A percentile compares a stretch with the other conserved stretches of the same genome.
phyloP scores from a whole-genome alignment of 1,284 basidiomycete genomes.

The Trichosporon asahii region DNA sequence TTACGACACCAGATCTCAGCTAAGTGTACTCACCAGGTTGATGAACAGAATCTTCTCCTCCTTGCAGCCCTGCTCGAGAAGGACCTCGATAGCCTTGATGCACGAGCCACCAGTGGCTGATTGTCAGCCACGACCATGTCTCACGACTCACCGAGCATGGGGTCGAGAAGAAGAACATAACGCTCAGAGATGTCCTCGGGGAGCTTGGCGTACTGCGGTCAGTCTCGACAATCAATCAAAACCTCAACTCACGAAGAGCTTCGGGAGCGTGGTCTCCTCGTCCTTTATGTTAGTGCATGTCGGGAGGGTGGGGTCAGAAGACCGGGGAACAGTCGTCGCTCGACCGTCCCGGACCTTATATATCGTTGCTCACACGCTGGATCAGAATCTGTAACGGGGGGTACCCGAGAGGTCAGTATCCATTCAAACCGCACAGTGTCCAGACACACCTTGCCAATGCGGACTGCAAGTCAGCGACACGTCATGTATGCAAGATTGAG shows the following conservation, averaged over 20 bases:
- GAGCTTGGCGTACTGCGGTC: constrained; percentile 62
- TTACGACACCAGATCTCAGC: background rate
- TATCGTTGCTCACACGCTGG: constrained; percentile 63
- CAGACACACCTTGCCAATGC: constrained; percentile 50
- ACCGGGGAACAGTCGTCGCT: background rate
- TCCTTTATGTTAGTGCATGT: constrained; percentile 58
- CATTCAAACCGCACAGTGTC: background rate
- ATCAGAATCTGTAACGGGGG: constrained; percentile 68
- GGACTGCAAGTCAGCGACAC: constrained; percentile 32
- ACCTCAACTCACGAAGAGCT: constrained; percentile 61
- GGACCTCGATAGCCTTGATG: constrained; percentile 93
- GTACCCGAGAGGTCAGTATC: constrained; percentile 28
- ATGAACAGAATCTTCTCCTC: constrained; percentile 88
- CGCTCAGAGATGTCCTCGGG: constrained; percentile 88
- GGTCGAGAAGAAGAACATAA: constrained; percentile 91
- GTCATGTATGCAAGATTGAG: constrained; percentile 17
- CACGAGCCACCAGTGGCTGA: constrained; percentile 94
- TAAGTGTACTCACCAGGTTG: constrained; percentile 66
- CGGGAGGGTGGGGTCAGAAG: background rate
- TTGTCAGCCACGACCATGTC: constrained; percentile 5
- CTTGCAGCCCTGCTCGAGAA: constrained; percentile 80
- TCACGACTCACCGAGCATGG: constrained; percentile 78
- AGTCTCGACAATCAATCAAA: background rate
- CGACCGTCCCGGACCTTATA: background rate
- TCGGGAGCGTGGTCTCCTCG: constrained; percentile 83